Evolutionary conservation across 2,329 filamentous ascomycete species (phyloP), one percentile per base, ranked within the genome.

Genomic region (Helicocarpus griseus): DNA sequence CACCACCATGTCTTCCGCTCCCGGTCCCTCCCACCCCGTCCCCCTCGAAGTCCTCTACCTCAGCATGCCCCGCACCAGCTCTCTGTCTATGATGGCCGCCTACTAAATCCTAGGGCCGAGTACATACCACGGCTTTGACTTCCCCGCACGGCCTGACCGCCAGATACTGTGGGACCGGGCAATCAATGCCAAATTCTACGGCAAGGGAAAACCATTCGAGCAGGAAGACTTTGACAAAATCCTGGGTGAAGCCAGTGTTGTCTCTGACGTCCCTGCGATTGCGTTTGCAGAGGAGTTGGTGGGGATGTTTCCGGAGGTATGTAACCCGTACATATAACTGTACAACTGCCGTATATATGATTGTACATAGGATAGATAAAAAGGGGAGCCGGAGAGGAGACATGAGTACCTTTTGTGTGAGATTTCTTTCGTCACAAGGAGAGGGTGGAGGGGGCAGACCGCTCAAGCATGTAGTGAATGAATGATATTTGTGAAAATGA

Each of bases 251-350:
- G 36, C 38, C 38, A 19, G 11, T 3, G 46, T 48, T 11, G 8
- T 48, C 17, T 48, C 46, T 11, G 46, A 48, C 8, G 9, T 48
- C 17, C 46, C 46, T 11, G 46, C 9, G 9, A 48, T 48, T 48
- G 46, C 22, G 33, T 48, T 48, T 39, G n/a, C 46, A 31, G 46
- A 48, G 33, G 46, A 48, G 46, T 39, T 48, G 36, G n/a, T 48
- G 6, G 24, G 38, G 31, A 48, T 48, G 46, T 48, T 38, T 39
- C 46, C 46, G 26, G 46, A 48, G 7, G 46, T 48, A 48, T n/a
- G 33, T 48, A 17, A n/a, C n/a, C n/a, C n/a, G n/a, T n/a, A n/a
- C n/a, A n/a, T n/a, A n/a, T n/a, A n/a, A n/a, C n/a, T n/a, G n/a
- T n/a, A n/a, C n/a, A n/a, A n/a, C n/a, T n/a, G n/a, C n/a, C n/a